Evolutionary conservation across 768 basidiomycete genomes (phyloP), one percentile per base, ranked within the genome.

Genomic region (Tricholoma terreum): DNA sequence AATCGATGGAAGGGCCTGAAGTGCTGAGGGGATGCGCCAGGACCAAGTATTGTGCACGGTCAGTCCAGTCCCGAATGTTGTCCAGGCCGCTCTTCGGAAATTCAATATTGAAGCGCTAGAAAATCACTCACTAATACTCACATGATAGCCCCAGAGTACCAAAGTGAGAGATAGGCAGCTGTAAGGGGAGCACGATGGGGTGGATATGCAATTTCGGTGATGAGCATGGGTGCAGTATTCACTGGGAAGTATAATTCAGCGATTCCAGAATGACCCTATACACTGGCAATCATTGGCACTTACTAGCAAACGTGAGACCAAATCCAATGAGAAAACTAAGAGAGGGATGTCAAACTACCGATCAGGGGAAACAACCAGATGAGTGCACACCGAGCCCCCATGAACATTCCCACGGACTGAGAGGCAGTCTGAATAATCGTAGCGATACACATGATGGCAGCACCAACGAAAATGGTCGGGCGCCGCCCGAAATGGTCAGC

Each of bases 181-280:
- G 89, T 93, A 57, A 94, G 72, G 33, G 85, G 84, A 12, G 85
- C 87, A 62, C 92, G 90, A 71, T 94, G 87, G 10, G 81, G 76
- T 15, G 92, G 92, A 69, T 93, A 93, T 0, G 92, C 80, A n/a
- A 94, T 73, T 72, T 94, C 92, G 50, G 90, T 87, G 55, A 94
- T 84, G 74, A 94, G 73, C 78, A 93, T 81, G 10, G 92, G 91
- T 11, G 92, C 90, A 52, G 90, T 84, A 64, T 84, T 86, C 21
- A 82, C 83, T 79, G 67, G 54, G 61, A 57, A 27, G 21, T 19
- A 22, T n/a, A 15, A 14, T 21, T 61, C 21, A 55, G 35, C 27
- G n/a, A 58, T 10, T 33, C 34, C 24, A 27, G 17, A 52, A 62
- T 63, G 58, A 64, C 36, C 19, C 14, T 4, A 6, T 35, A n/a